Percentiles rank a stretch among this genome's conserved stretches.
Evolutionary conservation across 2,329 filamentous ascomycete genomes (phyloP).

Genomic region (Alternaria dauci): DNA sequence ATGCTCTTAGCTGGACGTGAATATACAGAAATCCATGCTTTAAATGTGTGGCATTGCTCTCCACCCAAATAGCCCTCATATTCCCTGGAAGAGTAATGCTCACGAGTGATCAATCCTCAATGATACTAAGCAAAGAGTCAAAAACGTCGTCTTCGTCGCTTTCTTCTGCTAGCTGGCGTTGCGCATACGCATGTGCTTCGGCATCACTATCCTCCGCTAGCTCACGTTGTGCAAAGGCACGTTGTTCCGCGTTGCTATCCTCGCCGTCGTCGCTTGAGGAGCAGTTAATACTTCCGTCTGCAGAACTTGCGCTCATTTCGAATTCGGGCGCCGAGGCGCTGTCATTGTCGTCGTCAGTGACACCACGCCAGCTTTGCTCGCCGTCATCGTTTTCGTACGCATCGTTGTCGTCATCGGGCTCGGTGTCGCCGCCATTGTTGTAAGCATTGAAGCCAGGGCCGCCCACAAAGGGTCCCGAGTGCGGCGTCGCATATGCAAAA

Average conservation of each 20-base stretch:
- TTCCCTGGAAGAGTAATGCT: neutral
- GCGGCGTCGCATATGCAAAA: conserved; percentile 78
- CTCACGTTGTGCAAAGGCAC: conserved; percentile 13
- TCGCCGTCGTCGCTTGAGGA: conserved; percentile 44
- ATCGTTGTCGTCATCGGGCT: conserved; percentile 46
- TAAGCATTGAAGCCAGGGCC: conserved; percentile 34
- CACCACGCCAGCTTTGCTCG: conserved; percentile 44
- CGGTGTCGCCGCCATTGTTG: conserved; percentile 44
- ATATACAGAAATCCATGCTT: neutral
- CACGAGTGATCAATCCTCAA: conserved; percentile 21
- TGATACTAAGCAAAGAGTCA: conserved; percentile 32
- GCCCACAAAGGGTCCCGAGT: conserved; percentile 60
- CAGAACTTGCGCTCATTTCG: neutral
- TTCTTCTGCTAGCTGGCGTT: conserved; percentile 20
- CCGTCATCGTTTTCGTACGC: conserved; percentile 41
- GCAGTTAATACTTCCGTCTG: neutral
- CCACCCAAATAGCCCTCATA: neutral
- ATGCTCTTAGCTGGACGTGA: neutral
- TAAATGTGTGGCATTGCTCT: neutral
- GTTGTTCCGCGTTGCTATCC: conserved; percentile 16
- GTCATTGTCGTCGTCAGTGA: conserved; percentile 32
- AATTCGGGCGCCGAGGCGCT: neutral
- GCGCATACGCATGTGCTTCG: conserved; percentile 4
- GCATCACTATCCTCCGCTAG: conserved; percentile 18
- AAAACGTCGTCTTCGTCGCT: conserved; percentile 30